A percentile compares a stretch with the other conserved stretches of the same genome.
phyloP scores from a whole-genome alignment of 495 filamentous ascomycete genomes.

The Penicillium bovifimosum region DNA sequence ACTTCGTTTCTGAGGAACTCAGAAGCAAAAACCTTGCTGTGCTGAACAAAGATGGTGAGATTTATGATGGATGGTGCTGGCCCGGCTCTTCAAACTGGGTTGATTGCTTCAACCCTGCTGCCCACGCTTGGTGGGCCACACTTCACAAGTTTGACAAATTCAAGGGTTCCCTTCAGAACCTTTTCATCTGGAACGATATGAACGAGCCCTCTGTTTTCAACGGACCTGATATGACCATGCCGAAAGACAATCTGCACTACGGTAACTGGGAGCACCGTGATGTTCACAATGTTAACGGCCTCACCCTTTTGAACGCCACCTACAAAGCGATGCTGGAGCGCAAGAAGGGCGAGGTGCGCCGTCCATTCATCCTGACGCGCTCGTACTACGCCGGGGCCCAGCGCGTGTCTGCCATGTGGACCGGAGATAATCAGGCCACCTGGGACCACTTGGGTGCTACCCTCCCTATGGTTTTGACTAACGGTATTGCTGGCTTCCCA shows the following conservation, averaged over 20 bases:
- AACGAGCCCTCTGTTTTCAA: slow-evolving; percentile 99
- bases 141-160: slow-evolving; percentile 85
- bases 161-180: slow-evolving; percentile 74
- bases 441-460: slow-evolving; percentile 86
- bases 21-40: slow-evolving; percentile 76
- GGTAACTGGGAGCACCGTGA: slow-evolving; percentile 96
- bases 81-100: slow-evolving; percentile 94
- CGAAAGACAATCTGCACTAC: slow-evolving; percentile 90
- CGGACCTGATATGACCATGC: slow-evolving; percentile 92
- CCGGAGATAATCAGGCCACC: slow-evolving; percentile 88
- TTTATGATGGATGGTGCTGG: slow-evolving; percentile 98
- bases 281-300: slow-evolving; percentile 88
- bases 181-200: slow-evolving; percentile 99
- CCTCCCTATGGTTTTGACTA: slow-evolving; percentile 87
- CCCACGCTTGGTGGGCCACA: slow-evolving; percentile 79
- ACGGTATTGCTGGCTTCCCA: slow-evolving; percentile 88
- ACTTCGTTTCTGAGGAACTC: slow-evolving; percentile 70
- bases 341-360: slow-evolving; percentile 69
- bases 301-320: slow-evolving; percentile 91
- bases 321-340: slow-evolving; percentile 75
- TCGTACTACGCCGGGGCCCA: slow-evolving; percentile 88
- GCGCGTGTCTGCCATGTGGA: slow-evolving; percentile 93
- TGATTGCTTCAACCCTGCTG: slow-evolving; percentile 86
- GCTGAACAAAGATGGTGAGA: slow-evolving; percentile 80
- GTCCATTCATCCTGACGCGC: slow-evolving; percentile 89